phyloP scores from a whole-genome alignment of 106 monocot species.

The Xerophyta viscosa region DNA sequence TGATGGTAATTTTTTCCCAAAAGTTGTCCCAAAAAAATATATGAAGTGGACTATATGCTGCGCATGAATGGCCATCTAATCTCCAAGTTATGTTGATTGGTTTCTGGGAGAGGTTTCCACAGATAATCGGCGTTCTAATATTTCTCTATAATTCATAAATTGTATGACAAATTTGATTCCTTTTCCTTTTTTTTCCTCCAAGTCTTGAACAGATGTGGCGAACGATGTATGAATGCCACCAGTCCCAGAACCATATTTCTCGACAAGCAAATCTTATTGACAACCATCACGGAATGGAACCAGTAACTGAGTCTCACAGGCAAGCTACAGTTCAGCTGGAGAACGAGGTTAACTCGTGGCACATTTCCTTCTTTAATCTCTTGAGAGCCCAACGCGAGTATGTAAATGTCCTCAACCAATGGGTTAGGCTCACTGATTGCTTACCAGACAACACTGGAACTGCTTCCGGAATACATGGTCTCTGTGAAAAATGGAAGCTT shows the following conservation, averaged over 20 bases:
- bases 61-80: no score
- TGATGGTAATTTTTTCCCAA: no score
- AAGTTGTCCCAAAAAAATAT: no score
- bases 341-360: slow-evolving; percentile 63
- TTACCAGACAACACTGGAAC: slow-evolving; percentile 33
- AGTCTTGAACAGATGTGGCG: slow-evolving; percentile 90
- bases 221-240: slow-evolving; percentile 85
- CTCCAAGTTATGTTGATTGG: no score
- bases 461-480: slow-evolving; percentile 36
- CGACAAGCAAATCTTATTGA: slow-evolving; percentile 65
- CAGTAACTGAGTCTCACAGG: slow-evolving; percentile 57
- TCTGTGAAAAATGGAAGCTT: slow-evolving; percentile 59
- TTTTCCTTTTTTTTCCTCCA: background rate
- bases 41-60: no score
- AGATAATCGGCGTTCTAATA: no score
- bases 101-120: no score
- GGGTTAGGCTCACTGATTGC: slow-evolving; percentile 81
- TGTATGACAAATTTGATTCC: background rate
- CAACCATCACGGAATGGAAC: slow-evolving; percentile 39
- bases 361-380: slow-evolving; percentile 54
- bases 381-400: slow-evolving; percentile 62
- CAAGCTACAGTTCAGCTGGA: slow-evolving; percentile 71
- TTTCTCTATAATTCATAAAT: background rate
- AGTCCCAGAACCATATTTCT: slow-evolving; percentile 74
- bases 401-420: slow-evolving; percentile 53